A percentile compares a stretch with the other conserved stretches of the same genome.
These are phyloP conservation scores for Jackrogersella minutella DNA, from an alignment of 495 filamentous ascomycete genomes.

Conservation along the genomic window DNA sequence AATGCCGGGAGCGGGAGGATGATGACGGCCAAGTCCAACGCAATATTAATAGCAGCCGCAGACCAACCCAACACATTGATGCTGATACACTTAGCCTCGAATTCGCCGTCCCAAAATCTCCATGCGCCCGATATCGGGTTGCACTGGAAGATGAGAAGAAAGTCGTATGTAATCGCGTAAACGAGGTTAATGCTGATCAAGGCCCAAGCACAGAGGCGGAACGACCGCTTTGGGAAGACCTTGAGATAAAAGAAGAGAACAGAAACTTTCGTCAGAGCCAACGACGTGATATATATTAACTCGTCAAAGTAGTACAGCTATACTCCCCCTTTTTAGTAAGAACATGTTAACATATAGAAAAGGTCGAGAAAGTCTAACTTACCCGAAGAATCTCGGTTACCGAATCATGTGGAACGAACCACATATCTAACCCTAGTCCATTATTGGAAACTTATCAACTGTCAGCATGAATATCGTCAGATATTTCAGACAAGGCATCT, in stretches of 20 bases:
- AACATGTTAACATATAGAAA: neutral
- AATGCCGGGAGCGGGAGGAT: slow-evolving; percentile 51
- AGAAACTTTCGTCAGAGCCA: slow-evolving; percentile 58
- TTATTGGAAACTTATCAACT: slow-evolving; percentile 9
- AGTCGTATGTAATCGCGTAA: slow-evolving; percentile 45
- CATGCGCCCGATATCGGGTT: slow-evolving; percentile 50
- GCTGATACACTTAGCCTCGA: slow-evolving; percentile 49
- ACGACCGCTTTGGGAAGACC: slow-evolving; percentile 54
- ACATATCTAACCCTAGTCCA: slow-evolving; percentile 42
- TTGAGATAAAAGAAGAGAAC: slow-evolving; percentile 62
- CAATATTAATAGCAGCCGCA: slow-evolving; percentile 48
- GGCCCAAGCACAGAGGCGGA: slow-evolving; percentile 48
- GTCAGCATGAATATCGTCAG: neutral
- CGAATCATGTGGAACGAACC: slow-evolving; percentile 42
- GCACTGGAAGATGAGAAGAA: slow-evolving; percentile 55
- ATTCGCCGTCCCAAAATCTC: slow-evolving; percentile 48
- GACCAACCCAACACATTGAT: slow-evolving; percentile 46
- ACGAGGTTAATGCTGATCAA: slow-evolving; percentile 47
- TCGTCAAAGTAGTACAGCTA: slow-evolving; percentile 53
- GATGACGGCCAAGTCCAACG: slow-evolving; percentile 52
- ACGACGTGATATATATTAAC: slow-evolving; percentile 48
- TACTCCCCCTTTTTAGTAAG: slow-evolving; percentile 13
- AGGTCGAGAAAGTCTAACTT: neutral
- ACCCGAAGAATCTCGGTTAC: slow-evolving; percentile 40
- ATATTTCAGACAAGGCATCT: neutral